These are phyloP conservation scores for Haplosporangium gracile DNA, from an alignment of 192 early-diverging fungal genomes.

Conservation along the genomic window DNA sequence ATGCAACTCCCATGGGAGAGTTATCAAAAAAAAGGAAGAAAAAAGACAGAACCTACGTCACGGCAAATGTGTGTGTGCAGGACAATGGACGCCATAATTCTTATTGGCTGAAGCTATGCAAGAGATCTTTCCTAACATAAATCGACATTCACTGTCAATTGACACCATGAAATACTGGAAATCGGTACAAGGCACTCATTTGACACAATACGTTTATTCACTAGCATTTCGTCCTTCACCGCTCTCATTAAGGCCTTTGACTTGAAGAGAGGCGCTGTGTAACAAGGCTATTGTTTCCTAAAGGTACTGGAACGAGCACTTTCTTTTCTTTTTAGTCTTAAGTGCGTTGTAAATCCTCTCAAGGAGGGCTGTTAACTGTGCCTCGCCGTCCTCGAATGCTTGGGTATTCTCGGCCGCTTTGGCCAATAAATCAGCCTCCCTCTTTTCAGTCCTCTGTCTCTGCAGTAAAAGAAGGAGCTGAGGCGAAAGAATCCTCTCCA, in stretches of 20 bases:
- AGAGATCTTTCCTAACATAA: no score
- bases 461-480: conserved; percentile 2
- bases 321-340: background rate
- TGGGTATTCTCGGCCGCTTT: background rate
- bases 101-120: no score
- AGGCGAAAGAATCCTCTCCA: conserved; percentile 8
- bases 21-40: no score
- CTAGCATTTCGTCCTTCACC: background rate
- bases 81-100: no score
- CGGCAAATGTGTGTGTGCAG: no score
- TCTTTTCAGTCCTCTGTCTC: conserved; percentile 2
- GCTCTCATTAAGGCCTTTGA: background rate
- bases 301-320: background rate
- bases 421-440: background rate
- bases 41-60: background rate
- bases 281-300: background rate
- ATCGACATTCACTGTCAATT: no score
- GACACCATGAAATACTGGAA: no score
- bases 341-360: no score
- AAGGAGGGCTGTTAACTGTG: background rate
- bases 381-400: background rate
- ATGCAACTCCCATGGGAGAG: no score
- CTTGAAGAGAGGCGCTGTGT: background rate
- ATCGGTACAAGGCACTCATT: no score
- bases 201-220: background rate